These are phyloP conservation scores for Pholiota microspora DNA, from an alignment of 768 basidiomycete species.

Conservation along the genomic window DNA sequence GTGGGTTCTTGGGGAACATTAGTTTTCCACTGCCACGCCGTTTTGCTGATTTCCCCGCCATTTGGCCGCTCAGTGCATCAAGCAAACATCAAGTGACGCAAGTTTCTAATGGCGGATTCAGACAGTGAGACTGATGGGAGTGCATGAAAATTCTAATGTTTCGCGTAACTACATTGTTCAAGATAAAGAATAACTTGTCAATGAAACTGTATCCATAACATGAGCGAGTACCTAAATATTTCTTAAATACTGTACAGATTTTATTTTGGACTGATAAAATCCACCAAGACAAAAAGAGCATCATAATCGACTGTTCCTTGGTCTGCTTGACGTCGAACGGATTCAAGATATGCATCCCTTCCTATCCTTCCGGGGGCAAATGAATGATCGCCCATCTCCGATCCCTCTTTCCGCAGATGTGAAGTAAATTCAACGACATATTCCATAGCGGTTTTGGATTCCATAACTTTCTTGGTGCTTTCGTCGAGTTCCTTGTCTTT, in stretches of 20 bases:
- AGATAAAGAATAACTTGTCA: too few relatives aligned
- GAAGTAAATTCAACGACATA: conserved; percentile 10
- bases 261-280: conserved; percentile 17
- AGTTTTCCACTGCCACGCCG: too few relatives aligned
- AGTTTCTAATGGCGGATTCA: too few relatives aligned
- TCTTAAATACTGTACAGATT: neutral
- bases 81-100: too few relatives aligned
- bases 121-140: too few relatives aligned
- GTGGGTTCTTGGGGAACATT: too few relatives aligned
- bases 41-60: neutral
- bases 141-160: too few relatives aligned
- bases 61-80: too few relatives aligned
- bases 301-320: conserved; percentile 12
- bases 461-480: conserved; percentile 7
- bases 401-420: conserved; percentile 8
- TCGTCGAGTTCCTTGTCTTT: conserved; percentile 6
- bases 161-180: too few relatives aligned
- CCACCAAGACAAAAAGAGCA: conserved; percentile 17
- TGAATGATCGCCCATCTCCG: conserved; percentile 7
- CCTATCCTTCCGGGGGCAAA: conserved; percentile 10
- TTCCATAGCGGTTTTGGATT: conserved; percentile 12
- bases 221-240: too few relatives aligned
- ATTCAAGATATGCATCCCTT: conserved; percentile 18
- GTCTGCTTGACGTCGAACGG: conserved; percentile 16
- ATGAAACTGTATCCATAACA: too few relatives aligned